Base-by-base conservation (phyloP, 305 asterid genomes). In the Fraxinus velutina region DNA sequence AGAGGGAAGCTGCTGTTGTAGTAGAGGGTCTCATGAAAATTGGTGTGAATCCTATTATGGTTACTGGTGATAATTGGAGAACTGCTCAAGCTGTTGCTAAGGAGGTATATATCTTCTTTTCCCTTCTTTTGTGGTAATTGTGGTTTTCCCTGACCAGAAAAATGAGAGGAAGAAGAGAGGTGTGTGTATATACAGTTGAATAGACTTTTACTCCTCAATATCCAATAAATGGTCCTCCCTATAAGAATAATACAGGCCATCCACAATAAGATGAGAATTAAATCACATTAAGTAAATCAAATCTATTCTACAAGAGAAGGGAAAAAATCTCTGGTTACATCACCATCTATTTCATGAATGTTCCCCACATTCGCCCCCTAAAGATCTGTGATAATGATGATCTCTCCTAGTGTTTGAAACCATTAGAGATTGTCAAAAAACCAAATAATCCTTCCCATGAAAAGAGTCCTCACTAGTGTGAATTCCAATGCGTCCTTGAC, bases 1-100 rank as follows among this genome's bases (percentile, higher is more conserved):
- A 96, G 92, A 89, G 99, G 87, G 99, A 96, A 91, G 99, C 99
- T 79, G 89, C 97, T 12, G 93, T 96, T 75, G 99, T 96, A 55
- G 81, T 96, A 29, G 98, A 96, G 85, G 98, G 96, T 84, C 98
- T 96, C 75, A 72, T 70, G 77, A 96, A 94, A 92, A 96, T 96
- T 97, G 98, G 99, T 8, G 88, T 96, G 83, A 87, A 73, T 60
- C 97, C 99, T 75, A 93, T 96, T 81, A 94, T 96, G 98, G 99
- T 94, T 78, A 96, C 99, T 13, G 98, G 99, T 79, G 99, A 96
- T 90, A 96, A 96, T 79, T 91, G 98, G 97, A 91, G 98, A 89
- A 96, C 99, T 22, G 98, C 99, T 87, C 91, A 83, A 80, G 98
- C 99, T 76, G 99, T 94, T 83, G 99, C 99, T 33, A 94, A 90